These are phyloP conservation scores for Vigna reflexopilosa DNA, from an alignment of 306 rosid genomes.

Conservation along the genomic window DNA sequence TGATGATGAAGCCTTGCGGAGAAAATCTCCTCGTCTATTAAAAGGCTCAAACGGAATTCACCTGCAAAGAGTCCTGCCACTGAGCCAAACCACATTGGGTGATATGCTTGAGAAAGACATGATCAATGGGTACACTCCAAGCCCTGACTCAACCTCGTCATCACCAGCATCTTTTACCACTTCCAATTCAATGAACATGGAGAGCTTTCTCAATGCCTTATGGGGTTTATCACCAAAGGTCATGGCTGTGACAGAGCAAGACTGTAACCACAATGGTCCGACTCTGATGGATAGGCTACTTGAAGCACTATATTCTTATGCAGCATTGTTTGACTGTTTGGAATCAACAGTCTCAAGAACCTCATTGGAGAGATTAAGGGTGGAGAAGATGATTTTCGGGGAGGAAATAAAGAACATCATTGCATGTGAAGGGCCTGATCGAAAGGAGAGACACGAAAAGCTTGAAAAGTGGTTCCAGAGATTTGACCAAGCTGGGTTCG, in stretches of 20 bases:
- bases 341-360: constrained; percentile 42
- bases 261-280: constrained; percentile 39
- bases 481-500: constrained; percentile 38
- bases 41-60: constrained; percentile 34
- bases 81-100: constrained; percentile 33
- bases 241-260: constrained; percentile 47
- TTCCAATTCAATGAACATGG: constrained; percentile 39
- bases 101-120: constrained; percentile 38
- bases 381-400: constrained; percentile 43
- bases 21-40: constrained; percentile 31
- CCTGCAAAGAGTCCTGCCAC: constrained; percentile 25
- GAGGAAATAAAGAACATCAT: constrained; percentile 47
- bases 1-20: constrained; percentile 32
- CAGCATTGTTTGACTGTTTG: constrained; percentile 47
- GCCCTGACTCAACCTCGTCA: constrained; percentile 36
- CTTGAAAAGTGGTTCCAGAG: constrained; percentile 42
- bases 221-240: constrained; percentile 43
- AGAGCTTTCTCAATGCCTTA: constrained; percentile 34
- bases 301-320: constrained; percentile 45
- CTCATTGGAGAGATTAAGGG: constrained; percentile 35
- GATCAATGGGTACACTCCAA: constrained; percentile 4
- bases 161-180: constrained; percentile 29
- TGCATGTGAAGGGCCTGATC: constrained; percentile 41
- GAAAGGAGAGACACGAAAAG: constrained; percentile 45
- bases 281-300: constrained; percentile 41